phyloP scores from a whole-genome alignment of 768 basidiomycete species.

The Gautieria morchelliformis region DNA sequence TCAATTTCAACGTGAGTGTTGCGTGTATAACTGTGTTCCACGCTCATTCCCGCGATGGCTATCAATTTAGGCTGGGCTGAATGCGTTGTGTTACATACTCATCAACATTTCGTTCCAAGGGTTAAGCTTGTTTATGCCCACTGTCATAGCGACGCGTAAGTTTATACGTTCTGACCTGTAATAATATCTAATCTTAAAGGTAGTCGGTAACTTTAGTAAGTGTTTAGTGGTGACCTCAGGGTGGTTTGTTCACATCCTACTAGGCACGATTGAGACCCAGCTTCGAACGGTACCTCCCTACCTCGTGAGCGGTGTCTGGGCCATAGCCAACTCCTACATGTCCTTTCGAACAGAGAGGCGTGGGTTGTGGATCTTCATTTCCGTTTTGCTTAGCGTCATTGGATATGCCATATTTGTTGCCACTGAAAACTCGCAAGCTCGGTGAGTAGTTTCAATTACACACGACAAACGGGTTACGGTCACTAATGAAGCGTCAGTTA shows the following conservation, averaged over 20 bases:
- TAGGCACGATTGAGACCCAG: slow-evolving; percentile 36
- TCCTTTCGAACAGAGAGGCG: slow-evolving; percentile 24
- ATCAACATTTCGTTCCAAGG: slow-evolving; percentile 25
- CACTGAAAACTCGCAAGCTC: slow-evolving; percentile 32
- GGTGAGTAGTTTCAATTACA: slow-evolving; percentile 5
- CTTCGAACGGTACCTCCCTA: slow-evolving; percentile 42
- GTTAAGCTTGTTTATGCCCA: slow-evolving; percentile 33
- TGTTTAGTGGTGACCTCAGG: not conserved
- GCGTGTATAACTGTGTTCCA: not conserved
- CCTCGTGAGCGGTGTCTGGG: slow-evolving; percentile 32
- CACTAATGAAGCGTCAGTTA: slow-evolving; percentile 28
- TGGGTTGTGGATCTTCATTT: slow-evolving; percentile 26
- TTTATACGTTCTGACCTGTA: slow-evolving; percentile 3
- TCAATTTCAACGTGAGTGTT: slow-evolving; percentile 24
- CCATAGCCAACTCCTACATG: slow-evolving; percentile 24
- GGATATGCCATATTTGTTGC: slow-evolving; percentile 36
- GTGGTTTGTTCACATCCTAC: not conserved
- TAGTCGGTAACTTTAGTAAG: slow-evolving; percentile 13
- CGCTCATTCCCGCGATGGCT: not conserved
- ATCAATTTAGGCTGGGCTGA: slow-evolving; percentile 14
- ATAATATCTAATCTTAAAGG: not conserved
- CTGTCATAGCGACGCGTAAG: slow-evolving; percentile 36
- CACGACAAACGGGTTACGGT: not conserved
- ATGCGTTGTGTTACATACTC: slow-evolving; percentile 15
- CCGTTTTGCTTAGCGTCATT: slow-evolving; percentile 28